Conservation (phyloP, 1,284 basidiomycete species). For the Singerocomus rubriflavus region DNA sequence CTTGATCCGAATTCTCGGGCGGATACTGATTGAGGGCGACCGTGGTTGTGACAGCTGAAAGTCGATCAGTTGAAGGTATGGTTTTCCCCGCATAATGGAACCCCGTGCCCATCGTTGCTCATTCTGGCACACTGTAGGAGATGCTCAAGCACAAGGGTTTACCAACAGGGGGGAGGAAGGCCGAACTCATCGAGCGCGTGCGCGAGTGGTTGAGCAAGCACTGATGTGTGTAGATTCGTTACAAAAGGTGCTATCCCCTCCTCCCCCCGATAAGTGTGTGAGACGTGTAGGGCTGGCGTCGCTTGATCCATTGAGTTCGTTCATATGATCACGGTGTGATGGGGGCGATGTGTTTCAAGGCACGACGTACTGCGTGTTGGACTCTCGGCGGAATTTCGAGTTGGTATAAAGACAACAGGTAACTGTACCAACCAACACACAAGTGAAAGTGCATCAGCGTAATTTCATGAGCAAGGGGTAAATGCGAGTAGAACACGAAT, state of each 20-base stretch:
- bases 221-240: constrained; percentile 8
- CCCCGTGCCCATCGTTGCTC: constrained; percentile 7
- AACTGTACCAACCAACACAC: no score
- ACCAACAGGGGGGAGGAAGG: constrained; percentile 64
- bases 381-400: no score
- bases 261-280: background rate
- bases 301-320: background rate
- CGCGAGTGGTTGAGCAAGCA: constrained; percentile 47
- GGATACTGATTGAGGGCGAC: constrained; percentile 6
- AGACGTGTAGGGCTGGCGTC: background rate
- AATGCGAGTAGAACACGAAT: no score
- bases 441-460: no score
- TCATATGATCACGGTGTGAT: no score
- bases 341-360: no score
- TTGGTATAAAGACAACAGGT: no score
- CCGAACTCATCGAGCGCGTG: constrained; percentile 62
- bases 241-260: no score
- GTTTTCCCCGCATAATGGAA: constrained; percentile 2
- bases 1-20: constrained; percentile 1
- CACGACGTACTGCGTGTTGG: no score
- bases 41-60: constrained; percentile 50
- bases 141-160: constrained; percentile 66
- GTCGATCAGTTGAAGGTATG: constrained; percentile 75
- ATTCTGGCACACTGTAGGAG: constrained; percentile 42
- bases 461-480: no score